Percentiles rank a stretch among this genome's conserved stretches.
These are phyloP conservation scores for Globisporangium nagaii DNA, from an alignment of 352 stramenopile species.

Conservation along the genomic window DNA sequence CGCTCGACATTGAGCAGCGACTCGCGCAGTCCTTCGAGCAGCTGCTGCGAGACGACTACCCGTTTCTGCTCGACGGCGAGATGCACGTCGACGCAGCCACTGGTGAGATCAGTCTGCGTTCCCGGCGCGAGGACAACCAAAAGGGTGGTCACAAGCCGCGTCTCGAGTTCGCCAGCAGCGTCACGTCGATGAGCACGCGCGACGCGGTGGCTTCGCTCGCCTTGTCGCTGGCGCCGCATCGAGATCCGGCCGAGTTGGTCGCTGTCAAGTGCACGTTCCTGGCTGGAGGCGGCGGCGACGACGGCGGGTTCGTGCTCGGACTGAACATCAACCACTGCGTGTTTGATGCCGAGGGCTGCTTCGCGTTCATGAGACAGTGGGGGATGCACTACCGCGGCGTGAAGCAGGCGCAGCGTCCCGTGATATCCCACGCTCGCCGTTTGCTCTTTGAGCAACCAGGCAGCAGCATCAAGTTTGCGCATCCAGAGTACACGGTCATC, in stretches of 20 bases:
- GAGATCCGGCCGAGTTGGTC: not conserved
- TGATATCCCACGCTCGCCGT: constrained; percentile 3
- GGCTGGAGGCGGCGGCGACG: not conserved
- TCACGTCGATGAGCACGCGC: not conserved
- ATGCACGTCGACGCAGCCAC: not conserved
- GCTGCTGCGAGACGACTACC: constrained; percentile 10
- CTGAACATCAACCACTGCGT: constrained; percentile 11
- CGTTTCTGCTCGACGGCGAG: not conserved
- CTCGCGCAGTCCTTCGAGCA: constrained; percentile 7
- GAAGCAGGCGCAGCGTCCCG: not conserved
- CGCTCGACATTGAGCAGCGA: not conserved
- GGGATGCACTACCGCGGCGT: constrained; percentile 9
- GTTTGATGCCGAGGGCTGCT: constrained; percentile 7
- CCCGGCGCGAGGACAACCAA: not conserved
- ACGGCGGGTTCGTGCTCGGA: constrained; percentile 8
- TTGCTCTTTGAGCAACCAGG: constrained; percentile 1
- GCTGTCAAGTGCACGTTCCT: constrained; percentile 8
- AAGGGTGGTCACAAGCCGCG: not conserved
- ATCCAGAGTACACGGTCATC: constrained; percentile 11
- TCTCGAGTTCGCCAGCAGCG: not conserved
- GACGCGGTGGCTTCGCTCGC: not conserved
- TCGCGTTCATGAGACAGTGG: constrained; percentile 11
- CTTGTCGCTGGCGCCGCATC: not conserved
- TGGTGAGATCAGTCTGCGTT: not conserved
- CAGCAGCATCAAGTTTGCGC: not conserved